These are phyloP conservation scores for Aspergillus hancockii DNA, from an alignment of 495 filamentous ascomycete genomes.

Conservation along the genomic window DNA sequence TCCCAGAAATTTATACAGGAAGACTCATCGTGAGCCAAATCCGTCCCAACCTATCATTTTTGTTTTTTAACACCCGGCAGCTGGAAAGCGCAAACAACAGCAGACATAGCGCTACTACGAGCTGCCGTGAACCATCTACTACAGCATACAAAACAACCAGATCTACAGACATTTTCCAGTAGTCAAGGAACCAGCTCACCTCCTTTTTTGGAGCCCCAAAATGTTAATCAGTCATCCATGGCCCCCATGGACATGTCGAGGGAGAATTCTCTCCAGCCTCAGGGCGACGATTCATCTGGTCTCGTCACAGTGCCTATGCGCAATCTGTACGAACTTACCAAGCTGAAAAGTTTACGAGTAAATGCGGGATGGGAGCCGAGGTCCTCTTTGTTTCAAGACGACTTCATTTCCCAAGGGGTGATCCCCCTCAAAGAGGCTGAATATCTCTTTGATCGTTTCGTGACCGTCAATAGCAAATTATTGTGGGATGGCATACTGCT, in stretches of 20 bases:
- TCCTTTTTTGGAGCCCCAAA: neutral
- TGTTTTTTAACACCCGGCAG: neutral
- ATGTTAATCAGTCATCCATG: neutral
- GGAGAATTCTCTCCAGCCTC: constrained; percentile 4
- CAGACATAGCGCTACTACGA: constrained; percentile 5
- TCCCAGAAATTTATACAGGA: constrained; percentile 14
- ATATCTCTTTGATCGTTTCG: constrained; percentile 29
- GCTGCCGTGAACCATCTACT: constrained; percentile 11
- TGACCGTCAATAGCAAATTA: constrained; percentile 35
- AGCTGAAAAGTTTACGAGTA: constrained; percentile 32
- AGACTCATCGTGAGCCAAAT: constrained; percentile 7
- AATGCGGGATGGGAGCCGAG: constrained; percentile 19
- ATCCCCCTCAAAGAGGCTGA: constrained; percentile 34
- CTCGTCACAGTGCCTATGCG: constrained; percentile 41
- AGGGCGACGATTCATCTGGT: constrained; percentile 15
- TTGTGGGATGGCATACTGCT: constrained; percentile 35
- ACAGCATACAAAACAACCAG: constrained; percentile 5
- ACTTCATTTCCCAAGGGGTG: constrained; percentile 38
- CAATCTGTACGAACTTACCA: constrained; percentile 44
- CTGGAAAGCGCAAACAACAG: constrained; percentile 12
- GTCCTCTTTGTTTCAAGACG: constrained; percentile 24
- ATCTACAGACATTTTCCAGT: neutral
- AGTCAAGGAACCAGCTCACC: neutral
- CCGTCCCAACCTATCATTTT: too few relatives aligned
- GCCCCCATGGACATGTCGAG: neutral